Conservation (phyloP, 225 moss, liverwort and hornwort species). For the Sphagnum tenellum region DNA sequence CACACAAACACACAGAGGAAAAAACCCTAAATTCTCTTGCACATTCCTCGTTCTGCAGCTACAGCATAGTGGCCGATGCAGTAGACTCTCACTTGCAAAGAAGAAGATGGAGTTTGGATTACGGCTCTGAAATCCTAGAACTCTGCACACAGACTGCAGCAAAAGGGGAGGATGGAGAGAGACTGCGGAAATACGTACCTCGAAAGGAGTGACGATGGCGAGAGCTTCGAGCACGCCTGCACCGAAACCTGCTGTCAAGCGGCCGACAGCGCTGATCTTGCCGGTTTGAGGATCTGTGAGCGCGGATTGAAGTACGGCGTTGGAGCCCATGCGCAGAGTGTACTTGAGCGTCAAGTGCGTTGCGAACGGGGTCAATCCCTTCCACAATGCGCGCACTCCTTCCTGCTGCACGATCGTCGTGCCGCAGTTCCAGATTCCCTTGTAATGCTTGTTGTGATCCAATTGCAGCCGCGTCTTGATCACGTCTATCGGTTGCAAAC, state of each 20-base stretch:
- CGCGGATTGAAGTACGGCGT: constrained; percentile 61
- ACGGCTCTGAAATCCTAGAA: no score
- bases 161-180: no score
- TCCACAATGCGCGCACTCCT: constrained; percentile 85
- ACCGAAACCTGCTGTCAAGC: constrained; percentile 66
- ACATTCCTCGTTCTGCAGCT: no score
- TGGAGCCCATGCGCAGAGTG: constrained; percentile 91
- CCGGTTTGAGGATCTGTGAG: constrained; percentile 59
- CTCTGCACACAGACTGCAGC: no score
- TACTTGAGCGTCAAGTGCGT: constrained; percentile 90
- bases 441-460: constrained; percentile 64
- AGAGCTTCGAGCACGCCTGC: constrained; percentile 42
- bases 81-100: no score
- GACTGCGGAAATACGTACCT: no score
- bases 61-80: no score
- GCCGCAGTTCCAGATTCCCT: constrained; percentile 86
- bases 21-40: no score
- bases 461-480: constrained; percentile 95
- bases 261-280: constrained; percentile 36
- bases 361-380: constrained; percentile 89
- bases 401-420: constrained; percentile 50
- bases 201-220: no score
- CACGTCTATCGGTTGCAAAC: constrained; percentile 92
- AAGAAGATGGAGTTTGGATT: no score
- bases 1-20: no score